Conservation (phyloP, 2,329 filamentous ascomycete genomes). For the Fusarium coffeatum region DNA sequence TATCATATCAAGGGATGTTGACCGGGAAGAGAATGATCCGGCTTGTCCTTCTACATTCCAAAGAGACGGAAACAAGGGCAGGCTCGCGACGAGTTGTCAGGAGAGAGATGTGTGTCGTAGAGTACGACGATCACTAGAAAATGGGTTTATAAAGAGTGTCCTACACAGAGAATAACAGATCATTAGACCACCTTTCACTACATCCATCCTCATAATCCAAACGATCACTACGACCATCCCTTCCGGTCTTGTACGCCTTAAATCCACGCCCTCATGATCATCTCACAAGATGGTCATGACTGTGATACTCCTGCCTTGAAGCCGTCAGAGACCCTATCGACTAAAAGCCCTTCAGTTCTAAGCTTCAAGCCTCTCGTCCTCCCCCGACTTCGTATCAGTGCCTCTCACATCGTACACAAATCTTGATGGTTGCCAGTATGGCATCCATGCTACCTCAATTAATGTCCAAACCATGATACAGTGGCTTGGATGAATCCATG, state of each 20-base stretch:
- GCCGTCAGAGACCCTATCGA: neutral
- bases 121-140: neutral
- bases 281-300: neutral
- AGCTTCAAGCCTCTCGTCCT: neutral
- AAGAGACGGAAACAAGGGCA: neutral
- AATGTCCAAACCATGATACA: neutral
- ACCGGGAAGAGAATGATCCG: slow-evolving; percentile 3
- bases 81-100: neutral
- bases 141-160: neutral
- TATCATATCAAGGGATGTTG: fast-evolving
- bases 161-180: neutral
- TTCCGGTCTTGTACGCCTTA: neutral
- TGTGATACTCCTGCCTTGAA: neutral
- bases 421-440: neutral
- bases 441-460: neutral
- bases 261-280: neutral
- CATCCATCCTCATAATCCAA: neutral
- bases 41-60: neutral
- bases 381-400: neutral
- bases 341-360: neutral
- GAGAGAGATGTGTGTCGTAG: fast-evolving
- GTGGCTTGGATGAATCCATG: neutral
- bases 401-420: neutral
- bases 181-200: neutral
- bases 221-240: neutral